Evolutionary conservation across 2,329 filamentous ascomycete genomes (phyloP).

Genomic region (Alternaria triticina): DNA sequence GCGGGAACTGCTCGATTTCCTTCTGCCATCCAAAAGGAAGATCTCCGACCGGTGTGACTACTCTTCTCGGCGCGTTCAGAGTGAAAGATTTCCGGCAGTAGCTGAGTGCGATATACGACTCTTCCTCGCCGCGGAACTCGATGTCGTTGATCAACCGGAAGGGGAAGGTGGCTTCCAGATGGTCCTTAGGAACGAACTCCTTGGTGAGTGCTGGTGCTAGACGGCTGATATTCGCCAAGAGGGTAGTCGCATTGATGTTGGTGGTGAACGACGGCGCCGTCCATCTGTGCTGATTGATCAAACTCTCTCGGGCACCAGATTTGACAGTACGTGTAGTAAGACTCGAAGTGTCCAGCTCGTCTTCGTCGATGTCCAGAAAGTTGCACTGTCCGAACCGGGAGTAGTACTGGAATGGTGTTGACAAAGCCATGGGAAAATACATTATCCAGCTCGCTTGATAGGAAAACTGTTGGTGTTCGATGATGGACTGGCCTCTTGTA

Average conservation of each 20-base stretch:
- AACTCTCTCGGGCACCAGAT: slow-evolving; percentile 19
- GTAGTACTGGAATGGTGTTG: slow-evolving; percentile 17
- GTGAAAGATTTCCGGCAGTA: slow-evolving; percentile 49
- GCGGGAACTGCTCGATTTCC: slow-evolving; percentile 46
- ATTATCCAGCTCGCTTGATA: slow-evolving; percentile 10
- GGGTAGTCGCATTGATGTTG: slow-evolving; percentile 26
- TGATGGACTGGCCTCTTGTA: not conserved
- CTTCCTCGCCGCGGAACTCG: slow-evolving; percentile 39
- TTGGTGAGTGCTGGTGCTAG: slow-evolving; percentile 41
- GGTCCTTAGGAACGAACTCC: slow-evolving; percentile 35
- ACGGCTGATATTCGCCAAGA: slow-evolving; percentile 34
- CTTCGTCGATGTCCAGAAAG: slow-evolving; percentile 38
- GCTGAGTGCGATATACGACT: slow-evolving; percentile 52
- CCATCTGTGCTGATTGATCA: slow-evolving; percentile 25
- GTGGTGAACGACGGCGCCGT: slow-evolving; percentile 3
- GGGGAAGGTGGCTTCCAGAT: slow-evolving; percentile 23
- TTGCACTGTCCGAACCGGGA: slow-evolving; percentile 33
- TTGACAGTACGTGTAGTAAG: slow-evolving; percentile 34
- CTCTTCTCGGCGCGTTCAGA: slow-evolving; percentile 32
- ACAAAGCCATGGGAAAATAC: slow-evolving; percentile 26
- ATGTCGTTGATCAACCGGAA: slow-evolving; percentile 51
- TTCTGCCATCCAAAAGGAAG: slow-evolving; percentile 45
- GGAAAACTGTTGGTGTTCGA: not conserved
- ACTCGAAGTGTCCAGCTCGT: slow-evolving; percentile 39
- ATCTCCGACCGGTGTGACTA: slow-evolving; percentile 32